phyloP scores from a whole-genome alignment of 2,329 filamentous ascomycete genomes.

The Periconia sp. region DNA sequence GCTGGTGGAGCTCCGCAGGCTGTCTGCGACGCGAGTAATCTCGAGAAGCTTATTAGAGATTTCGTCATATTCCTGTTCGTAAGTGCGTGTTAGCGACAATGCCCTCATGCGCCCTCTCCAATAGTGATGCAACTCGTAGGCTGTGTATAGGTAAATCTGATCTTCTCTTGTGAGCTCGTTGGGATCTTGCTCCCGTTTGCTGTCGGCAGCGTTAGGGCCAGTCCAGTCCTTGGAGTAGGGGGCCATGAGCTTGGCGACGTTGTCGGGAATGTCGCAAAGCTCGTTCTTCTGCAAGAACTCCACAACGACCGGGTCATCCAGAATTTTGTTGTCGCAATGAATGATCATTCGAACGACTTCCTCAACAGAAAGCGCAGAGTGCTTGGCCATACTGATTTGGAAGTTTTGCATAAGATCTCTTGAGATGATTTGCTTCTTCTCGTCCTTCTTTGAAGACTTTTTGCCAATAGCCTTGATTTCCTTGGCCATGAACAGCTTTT shows the following conservation, averaged over 20 bases:
- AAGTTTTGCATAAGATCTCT: constrained; percentile 65
- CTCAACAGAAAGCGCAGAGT: constrained; percentile 80
- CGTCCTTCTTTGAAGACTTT: constrained; percentile 73
- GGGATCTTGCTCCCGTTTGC: constrained; percentile 82
- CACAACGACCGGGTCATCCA: constrained; percentile 92
- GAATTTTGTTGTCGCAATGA: constrained; percentile 85
- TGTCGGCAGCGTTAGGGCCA: constrained; percentile 76
- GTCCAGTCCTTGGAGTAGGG: constrained; percentile 98
- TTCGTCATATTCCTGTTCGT: constrained; percentile 87
- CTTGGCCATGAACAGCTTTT: constrained; percentile 96
- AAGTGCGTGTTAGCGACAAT: constrained; percentile 78
- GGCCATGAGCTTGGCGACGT: constrained; percentile 85
- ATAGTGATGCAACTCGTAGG: constrained; percentile 94
- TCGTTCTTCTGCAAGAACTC: constrained; percentile 94
- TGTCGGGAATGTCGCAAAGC: constrained; percentile 88
- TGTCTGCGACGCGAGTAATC: constrained; percentile 85
- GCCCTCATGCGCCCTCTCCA: constrained; percentile 98
- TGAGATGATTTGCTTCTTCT: constrained; percentile 97
- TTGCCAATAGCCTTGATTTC: constrained; percentile 87
- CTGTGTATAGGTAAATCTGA: constrained; percentile 90
- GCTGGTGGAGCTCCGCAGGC: constrained; percentile 84
- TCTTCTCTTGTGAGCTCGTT: constrained; percentile 88
- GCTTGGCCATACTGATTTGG: constrained; percentile 86
- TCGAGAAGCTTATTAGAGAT: constrained; percentile 82
- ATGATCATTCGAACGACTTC: constrained; percentile 92